A percentile compares a stretch with the other conserved stretches of the same genome.
These are phyloP conservation scores for Pythium folliculosum DNA, from an alignment of 352 stramenopile species.

Conservation along the genomic window DNA sequence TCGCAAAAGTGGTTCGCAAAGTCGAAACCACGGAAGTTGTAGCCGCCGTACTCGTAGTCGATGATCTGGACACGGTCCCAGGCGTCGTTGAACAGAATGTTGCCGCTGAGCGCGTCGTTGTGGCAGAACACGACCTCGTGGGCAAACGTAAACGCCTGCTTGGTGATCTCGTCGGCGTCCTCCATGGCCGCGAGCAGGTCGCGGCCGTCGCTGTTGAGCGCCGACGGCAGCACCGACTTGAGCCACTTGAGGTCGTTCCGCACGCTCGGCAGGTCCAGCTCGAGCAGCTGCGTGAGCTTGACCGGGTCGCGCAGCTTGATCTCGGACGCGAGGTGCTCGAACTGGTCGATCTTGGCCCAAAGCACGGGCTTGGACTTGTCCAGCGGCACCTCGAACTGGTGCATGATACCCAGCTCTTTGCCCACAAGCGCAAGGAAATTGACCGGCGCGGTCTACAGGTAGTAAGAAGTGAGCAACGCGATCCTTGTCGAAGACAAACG, in stretches of 20 bases:
- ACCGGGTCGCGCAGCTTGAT: slow-evolving; percentile 55
- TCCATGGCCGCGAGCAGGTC: slow-evolving; percentile 45
- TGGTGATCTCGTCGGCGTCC: slow-evolving; percentile 71
- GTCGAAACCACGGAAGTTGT: slow-evolving; percentile 94
- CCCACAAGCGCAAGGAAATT: slow-evolving; percentile 88
- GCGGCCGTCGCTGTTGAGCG: slow-evolving; percentile 63
- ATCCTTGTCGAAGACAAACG: not conserved
- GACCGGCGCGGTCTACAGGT: slow-evolving; percentile 51
- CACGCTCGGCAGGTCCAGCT: slow-evolving; percentile 62
- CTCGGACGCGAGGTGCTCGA: slow-evolving; percentile 72
- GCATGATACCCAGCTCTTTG: slow-evolving; percentile 86
- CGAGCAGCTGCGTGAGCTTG: slow-evolving; percentile 57
- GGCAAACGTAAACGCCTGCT: slow-evolving; percentile 74
- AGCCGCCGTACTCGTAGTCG: slow-evolving; percentile 95
- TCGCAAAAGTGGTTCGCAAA: slow-evolving; percentile 96
- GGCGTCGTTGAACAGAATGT: slow-evolving; percentile 76
- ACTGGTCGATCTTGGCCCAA: slow-evolving; percentile 82
- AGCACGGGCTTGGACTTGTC: slow-evolving; percentile 60
- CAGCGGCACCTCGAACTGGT: slow-evolving; percentile 78
- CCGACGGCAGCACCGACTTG: slow-evolving; percentile 80
- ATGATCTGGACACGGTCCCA: slow-evolving; percentile 92
- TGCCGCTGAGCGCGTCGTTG: slow-evolving; percentile 92
- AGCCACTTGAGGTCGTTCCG: slow-evolving; percentile 78
- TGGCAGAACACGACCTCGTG: slow-evolving; percentile 91
- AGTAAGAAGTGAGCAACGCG: too few relatives aligned